Evolutionary conservation across 768 basidiomycete genomes (phyloP).

Genomic region (Tremella fuciformis): DNA sequence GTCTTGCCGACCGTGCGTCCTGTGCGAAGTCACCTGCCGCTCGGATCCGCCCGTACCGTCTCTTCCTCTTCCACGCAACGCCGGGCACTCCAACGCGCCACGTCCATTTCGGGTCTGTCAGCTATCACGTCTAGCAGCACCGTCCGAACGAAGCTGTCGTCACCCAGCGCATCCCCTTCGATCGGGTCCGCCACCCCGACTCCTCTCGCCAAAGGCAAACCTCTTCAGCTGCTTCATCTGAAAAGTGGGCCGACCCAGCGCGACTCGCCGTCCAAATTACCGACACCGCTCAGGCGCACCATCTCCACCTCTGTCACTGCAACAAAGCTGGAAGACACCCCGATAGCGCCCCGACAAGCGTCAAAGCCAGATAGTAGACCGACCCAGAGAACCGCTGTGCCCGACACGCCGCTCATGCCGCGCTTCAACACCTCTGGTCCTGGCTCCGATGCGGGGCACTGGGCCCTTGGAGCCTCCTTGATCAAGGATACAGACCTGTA

Average conservation of each 20-base stretch:
- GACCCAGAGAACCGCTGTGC: not conserved
- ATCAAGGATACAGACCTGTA: constrained; percentile 3
- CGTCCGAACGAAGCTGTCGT: not conserved
- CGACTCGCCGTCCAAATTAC: too few relatives aligned
- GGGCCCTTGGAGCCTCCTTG: not conserved
- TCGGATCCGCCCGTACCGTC: not conserved
- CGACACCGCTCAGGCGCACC: too few relatives aligned
- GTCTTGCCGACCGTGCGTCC: not conserved
- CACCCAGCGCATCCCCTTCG: not conserved
- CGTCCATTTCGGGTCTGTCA: not conserved
- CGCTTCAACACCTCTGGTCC: not conserved
- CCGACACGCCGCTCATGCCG: constrained; percentile 1
- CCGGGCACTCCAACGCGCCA: not conserved
- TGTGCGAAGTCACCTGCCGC: not conserved
- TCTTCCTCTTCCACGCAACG: not conserved
- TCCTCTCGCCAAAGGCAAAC: not conserved
- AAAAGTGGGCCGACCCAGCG: not conserved
- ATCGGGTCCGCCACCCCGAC: constrained; percentile 1
- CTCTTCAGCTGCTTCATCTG: not conserved
- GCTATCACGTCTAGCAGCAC: not conserved
- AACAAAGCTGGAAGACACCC: too few relatives aligned
- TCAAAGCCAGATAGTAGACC: not conserved
- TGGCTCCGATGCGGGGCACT: not conserved
- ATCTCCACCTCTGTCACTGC: too few relatives aligned
- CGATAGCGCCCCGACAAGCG: too few relatives aligned